Percentiles rank a stretch among this genome's conserved stretches.
Conservation (phyloP, 106 monocot genomes). For the Dendrobium officinale region DNA sequence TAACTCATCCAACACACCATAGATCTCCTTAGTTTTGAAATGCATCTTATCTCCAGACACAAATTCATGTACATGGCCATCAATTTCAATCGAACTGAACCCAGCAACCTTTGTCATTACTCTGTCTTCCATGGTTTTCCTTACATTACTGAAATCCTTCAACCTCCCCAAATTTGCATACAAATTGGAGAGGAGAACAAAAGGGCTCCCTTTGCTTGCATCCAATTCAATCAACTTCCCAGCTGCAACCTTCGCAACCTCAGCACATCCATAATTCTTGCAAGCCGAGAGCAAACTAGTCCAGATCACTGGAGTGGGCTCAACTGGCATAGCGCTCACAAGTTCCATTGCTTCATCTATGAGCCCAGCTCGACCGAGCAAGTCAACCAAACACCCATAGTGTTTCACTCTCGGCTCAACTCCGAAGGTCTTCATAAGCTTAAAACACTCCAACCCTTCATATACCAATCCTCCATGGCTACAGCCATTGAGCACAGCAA, state of each 20-base stretch:
- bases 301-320: conserved; percentile 24
- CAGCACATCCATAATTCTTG: conserved; percentile 22
- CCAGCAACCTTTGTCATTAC: conserved; percentile 25
- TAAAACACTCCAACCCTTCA: conserved; percentile 25
- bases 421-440: conserved; percentile 17
- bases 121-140: conserved; percentile 33
- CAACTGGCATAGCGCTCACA: conserved; percentile 7
- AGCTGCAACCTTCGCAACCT: conserved; percentile 19
- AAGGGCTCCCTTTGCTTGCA: conserved; percentile 6
- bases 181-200: conserved; percentile 27
- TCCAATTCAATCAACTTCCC: conserved; percentile 16
- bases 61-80: conserved; percentile 36
- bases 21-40: conserved; percentile 10
- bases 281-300: conserved; percentile 22
- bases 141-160: conserved; percentile 23
- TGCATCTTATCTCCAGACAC: conserved; percentile 37
- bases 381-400: conserved; percentile 38
- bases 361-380: conserved; percentile 23
- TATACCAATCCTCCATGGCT: conserved; percentile 27
- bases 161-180: conserved; percentile 21
- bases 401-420: conserved; percentile 26
- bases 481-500: conserved; percentile 30
- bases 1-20: conserved; percentile 28
- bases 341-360: conserved; percentile 24
- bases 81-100: conserved; percentile 42